Percentiles rank a stretch among this genome's conserved stretches.
Conservation (phyloP, 352 stramenopile genomes). For the Phytophthora multivora region DNA sequence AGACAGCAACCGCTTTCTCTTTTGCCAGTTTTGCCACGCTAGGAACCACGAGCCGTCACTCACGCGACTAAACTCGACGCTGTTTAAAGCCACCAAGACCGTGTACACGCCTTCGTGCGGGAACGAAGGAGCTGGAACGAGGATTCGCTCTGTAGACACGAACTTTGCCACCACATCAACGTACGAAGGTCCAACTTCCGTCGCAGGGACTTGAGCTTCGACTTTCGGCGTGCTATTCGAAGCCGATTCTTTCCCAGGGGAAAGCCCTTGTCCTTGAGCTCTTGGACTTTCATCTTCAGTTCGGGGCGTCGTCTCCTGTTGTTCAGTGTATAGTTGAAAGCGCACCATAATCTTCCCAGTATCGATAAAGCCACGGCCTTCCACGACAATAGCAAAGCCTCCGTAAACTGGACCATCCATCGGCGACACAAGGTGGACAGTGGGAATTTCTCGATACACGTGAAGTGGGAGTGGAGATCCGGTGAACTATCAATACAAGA, state of each 20-base stretch:
- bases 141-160: slow-evolving; percentile 49
- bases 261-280: not conserved
- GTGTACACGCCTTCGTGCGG: slow-evolving; percentile 70
- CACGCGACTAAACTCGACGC: slow-evolving; percentile 63
- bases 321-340: slow-evolving; percentile 52
- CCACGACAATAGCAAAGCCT: slow-evolving; percentile 60
- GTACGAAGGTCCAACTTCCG: slow-evolving; percentile 1
- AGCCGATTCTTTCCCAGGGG: not conserved
- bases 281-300: slow-evolving; percentile 16
- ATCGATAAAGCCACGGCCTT: slow-evolving; percentile 67
- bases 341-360: slow-evolving; percentile 63
- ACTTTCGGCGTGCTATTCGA: not conserved
- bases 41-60: slow-evolving; percentile 71
- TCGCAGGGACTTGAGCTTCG: not conserved
- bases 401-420: slow-evolving; percentile 83
- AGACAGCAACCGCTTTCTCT: slow-evolving; percentile 54
- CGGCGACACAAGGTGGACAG: slow-evolving; percentile 45
- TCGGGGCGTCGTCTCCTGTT: slow-evolving; percentile 13
- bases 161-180: slow-evolving; percentile 44
- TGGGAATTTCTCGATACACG: slow-evolving; percentile 56
- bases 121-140: slow-evolving; percentile 57
- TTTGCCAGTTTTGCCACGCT: slow-evolving; percentile 87
- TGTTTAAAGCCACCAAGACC: slow-evolving; percentile 68
- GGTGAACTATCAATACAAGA: slow-evolving; percentile 48
- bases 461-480: slow-evolving; percentile 50